phyloP scores from a whole-genome alignment of 2,329 filamentous ascomycete genomes.

The Diaporthe nobilis region DNA sequence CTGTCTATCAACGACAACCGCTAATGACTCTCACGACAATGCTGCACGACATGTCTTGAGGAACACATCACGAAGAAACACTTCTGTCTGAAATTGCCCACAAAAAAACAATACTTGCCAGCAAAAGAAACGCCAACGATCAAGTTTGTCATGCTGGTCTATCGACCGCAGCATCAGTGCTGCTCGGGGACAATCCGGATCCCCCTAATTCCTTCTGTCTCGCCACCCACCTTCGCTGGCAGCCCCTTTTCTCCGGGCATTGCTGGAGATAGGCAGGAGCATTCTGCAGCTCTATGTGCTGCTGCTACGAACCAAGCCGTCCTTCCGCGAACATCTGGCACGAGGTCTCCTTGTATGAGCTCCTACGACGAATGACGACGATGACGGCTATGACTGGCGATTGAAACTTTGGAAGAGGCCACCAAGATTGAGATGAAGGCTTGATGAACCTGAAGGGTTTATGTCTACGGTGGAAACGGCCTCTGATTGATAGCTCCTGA shows the following conservation, averaged over 20 bases:
- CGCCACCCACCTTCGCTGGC: background rate
- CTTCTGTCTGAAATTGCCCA: slow-evolving; percentile 30
- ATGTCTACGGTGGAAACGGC: background rate
- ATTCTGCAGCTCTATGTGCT: background rate
- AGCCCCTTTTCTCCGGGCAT: background rate
- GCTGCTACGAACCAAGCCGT: background rate
- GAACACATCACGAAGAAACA: slow-evolving; percentile 33
- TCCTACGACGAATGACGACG: background rate
- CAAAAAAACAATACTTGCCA: slow-evolving; percentile 6
- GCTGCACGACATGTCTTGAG: slow-evolving; percentile 1
- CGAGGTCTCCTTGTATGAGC: background rate
- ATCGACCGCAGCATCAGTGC: background rate
- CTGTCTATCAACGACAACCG: slow-evolving; percentile 45
- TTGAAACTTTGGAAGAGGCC: background rate
- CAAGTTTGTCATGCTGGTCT: background rate
- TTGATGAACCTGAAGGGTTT: background rate
- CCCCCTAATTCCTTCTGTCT: background rate
- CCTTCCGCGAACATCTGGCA: background rate
- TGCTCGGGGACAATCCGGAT: background rate
- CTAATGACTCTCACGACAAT: background rate
- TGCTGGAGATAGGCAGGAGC: background rate
- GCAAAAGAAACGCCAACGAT: background rate
- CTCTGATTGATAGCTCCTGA: background rate
- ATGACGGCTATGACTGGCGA: background rate
- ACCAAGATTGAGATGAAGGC: background rate